A percentile compares a stretch with the other conserved stretches of the same genome.
Conservation (phyloP, 352 stramenopile species). For the Phytophthora kernoviae region DNA sequence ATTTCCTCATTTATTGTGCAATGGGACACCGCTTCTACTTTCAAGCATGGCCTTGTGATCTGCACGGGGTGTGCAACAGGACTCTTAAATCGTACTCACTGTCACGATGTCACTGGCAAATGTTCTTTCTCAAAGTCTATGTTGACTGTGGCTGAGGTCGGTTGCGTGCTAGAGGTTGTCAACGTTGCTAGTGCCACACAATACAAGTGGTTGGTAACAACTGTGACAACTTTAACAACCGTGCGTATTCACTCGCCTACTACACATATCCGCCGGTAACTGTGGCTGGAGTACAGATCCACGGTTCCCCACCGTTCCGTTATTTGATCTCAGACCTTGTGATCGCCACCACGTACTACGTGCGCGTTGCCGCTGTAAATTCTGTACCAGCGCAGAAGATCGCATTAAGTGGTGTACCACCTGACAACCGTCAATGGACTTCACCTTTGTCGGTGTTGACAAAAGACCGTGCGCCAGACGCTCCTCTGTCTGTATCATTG, state of each 20-base stretch:
- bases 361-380: slow-evolving; percentile 92
- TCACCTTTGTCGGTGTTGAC: slow-evolving; percentile 71
- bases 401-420: slow-evolving; percentile 71
- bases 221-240: slow-evolving; percentile 57
- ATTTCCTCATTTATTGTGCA: slow-evolving; percentile 92
- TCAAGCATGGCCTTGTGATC: slow-evolving; percentile 69
- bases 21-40: slow-evolving; percentile 79
- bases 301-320: slow-evolving; percentile 82
- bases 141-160: slow-evolving; percentile 58
- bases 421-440: slow-evolving; percentile 94
- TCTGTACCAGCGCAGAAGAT: slow-evolving; percentile 88
- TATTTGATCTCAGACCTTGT: slow-evolving; percentile 80
- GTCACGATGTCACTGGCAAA: slow-evolving; percentile 25
- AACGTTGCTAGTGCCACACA: slow-evolving; percentile 24
- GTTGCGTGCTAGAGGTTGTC: slow-evolving; percentile 49
- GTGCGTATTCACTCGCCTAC: slow-evolving; percentile 62
- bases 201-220: slow-evolving; percentile 27
- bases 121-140: slow-evolving; percentile 23
- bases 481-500: slow-evolving; percentile 59
- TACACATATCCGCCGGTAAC: slow-evolving; percentile 54
- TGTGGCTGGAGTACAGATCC: slow-evolving; percentile 62
- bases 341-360: slow-evolving; percentile 84
- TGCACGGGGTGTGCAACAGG: slow-evolving; percentile 51
- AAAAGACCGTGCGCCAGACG: slow-evolving; percentile 83
- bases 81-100: slow-evolving; percentile 44